Evolutionary conservation across 805 yeast species (phyloP), one percentile per base, ranked within the genome.

Genomic region (Spathaspora boniae): DNA sequence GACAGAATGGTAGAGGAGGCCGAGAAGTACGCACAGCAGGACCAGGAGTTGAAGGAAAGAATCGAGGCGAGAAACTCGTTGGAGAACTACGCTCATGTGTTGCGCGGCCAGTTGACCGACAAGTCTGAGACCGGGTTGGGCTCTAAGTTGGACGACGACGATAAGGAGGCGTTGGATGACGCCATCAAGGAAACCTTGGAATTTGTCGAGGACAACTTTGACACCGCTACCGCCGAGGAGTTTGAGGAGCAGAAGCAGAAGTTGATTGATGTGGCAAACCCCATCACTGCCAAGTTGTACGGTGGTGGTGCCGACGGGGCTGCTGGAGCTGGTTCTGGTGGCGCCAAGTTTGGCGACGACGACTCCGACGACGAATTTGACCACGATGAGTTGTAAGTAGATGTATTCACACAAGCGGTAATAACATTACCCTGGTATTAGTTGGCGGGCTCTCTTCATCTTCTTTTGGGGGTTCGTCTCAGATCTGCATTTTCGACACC

Each of bases 1-100:
- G 98, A 93, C 75, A 85, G 88, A 87, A 91, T 91, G 95, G 93
- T 91, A 65, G 78, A 78, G 73, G 97, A 93, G 67, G 98, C 98
- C 59, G 98, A 91, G 77, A 86, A 86, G 74, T 93, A 58, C 41
- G 72, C 70, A 51, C 57, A 60, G 46, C 70, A 66, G 60, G 72
- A 68, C 57, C 59, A 68, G 28, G 68, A 67, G 52, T 55, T 66
- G 40, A 68, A 62, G 50, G 61, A 62, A 43, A 67, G 60, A 62
- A 60, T 62, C 43, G 67, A 61, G 47, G 44, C 64, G n/a, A 50
- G 65, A 43, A 67, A 67, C 60, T 67, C 70, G 9, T 61, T 66
- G 47, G 72, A 67, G 57, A 64, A 66, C 53, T 67, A 65, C 53
- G 69, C 66, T 36, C 67, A 64, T 54, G 48, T 66, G 38, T 60